Base-by-base conservation (phyloP, 1,284 basidiomycete species). In the Stygiomarasmius scandens region DNA sequence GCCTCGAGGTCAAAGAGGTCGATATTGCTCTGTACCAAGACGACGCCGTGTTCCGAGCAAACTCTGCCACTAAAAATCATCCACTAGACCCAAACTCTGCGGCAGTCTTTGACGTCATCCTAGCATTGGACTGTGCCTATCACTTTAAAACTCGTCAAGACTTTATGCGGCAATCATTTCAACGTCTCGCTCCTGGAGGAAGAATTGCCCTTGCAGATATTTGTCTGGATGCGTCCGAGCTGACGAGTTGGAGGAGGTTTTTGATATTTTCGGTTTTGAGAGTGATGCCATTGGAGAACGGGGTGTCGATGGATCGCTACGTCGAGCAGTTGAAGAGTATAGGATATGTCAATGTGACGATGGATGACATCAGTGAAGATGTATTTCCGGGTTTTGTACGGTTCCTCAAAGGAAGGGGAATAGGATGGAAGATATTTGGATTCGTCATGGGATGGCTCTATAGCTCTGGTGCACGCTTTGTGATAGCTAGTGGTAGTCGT, bases 91-190 rank as follows among this genome's bases (percentile, higher is more conserved):
- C 75, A 10, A 61, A 68, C 2, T 67, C 70, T 8, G 25, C 54
- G 1, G 56, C 54, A n/a, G 44, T 55, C 29, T 85, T 77, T 60
- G 77, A 83, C 54, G 69, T 71, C 24, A 80, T 85, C 44, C 72
- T 83, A 27, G 84, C 86, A 4, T 75, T 90, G 25, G 89, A 92
- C 66, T 89, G 87, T 58, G 85, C 87, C 2, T 90, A 89, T 67
- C 88, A 91, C 67, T 89, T 89, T 67, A 66, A 76, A 8, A 82
- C 84, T 1, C 77, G 85, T 20, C 58, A 68, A 14, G 59, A 59
- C 3, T 83, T 86, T 63, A 76, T 90, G 29, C 65, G 70, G 8
- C 81, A 86, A 61, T 68, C 76, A 1, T 76, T 79, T 60, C 54
- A 58, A 2, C 76, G 76, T 38, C 77, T 90, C 1, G 65, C 67